Percentiles rank a stretch among this genome's conserved stretches.
Conservation (phyloP, 2,329 filamentous ascomycete genomes). For the Talaromyces sp. region DNA sequence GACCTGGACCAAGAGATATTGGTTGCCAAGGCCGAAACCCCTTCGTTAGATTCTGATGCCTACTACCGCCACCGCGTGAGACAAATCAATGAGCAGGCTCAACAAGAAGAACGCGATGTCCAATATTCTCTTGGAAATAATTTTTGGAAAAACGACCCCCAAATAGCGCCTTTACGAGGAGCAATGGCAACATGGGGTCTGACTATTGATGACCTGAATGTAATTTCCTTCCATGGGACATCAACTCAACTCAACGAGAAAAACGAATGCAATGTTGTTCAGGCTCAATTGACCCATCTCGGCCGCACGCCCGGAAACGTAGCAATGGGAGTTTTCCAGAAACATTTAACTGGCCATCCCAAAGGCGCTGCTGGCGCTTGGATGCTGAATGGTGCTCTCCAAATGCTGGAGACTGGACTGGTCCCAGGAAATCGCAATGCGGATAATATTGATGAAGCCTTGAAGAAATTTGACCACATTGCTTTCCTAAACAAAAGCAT, state of each 20-base stretch:
- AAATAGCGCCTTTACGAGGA: constrained; percentile 90
- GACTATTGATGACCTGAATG: constrained; percentile 88
- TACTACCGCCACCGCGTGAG: constrained; percentile 82
- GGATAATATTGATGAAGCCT: constrained; percentile 90
- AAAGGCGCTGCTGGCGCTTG: constrained; percentile 98
- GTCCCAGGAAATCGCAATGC: constrained; percentile 97
- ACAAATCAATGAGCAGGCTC: constrained; percentile 47
- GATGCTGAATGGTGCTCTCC: constrained; percentile 98
- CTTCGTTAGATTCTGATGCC: neutral
- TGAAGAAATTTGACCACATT: constrained; percentile 97
- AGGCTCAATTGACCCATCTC: constrained; percentile 90
- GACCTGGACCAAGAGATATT: neutral
- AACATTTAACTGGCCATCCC: constrained; percentile 96
- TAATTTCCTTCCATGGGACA: constrained; percentile 97
- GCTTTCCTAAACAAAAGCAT: constrained; percentile 93
- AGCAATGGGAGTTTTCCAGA: constrained; percentile 67
- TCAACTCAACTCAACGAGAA: constrained; percentile 99
- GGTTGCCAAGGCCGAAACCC: neutral
- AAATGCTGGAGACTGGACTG: constrained; percentile 87
- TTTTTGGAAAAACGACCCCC: constrained; percentile 95
- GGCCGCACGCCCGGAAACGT: constrained; percentile 96
- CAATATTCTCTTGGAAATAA: constrained; percentile 73
- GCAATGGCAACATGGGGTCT: constrained; percentile 96
- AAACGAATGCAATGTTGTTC: constrained; percentile 98
- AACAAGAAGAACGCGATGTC: neutral